Evolutionary conservation across 352 stramenopile species (phyloP), one percentile per base, ranked within the genome.

Genomic region (Pythium sukuiense): DNA sequence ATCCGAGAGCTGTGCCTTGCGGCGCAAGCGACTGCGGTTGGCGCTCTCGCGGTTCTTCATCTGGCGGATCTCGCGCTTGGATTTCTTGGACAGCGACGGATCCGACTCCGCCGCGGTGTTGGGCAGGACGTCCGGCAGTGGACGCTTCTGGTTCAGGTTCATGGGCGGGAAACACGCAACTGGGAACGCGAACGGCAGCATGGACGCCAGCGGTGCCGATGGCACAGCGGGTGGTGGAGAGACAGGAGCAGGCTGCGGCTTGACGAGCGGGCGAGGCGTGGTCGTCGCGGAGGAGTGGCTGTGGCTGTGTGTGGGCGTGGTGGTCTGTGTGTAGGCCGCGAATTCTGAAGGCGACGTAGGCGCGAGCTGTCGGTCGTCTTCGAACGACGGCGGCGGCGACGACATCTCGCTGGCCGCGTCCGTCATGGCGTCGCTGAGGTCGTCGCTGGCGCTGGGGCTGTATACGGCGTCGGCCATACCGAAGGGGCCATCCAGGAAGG

Each of bases 21-120:
- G 79, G 6, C 82, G 81, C 52, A 90, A 52, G 26, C 85, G 83
- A 45, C 81, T 92, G 65, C 87, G 88, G 78, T 94, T 94, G 61
- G 85, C 85, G 59, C 85, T 94, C 60, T 94, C 85, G 43, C 85
- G 78, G 76, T 94, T 94, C 65, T 94, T 94, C 85, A 94, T 94
- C 68, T 92, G 79, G 2, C 85, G 83, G 53, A 92, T 91, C 66
- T 91, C 85, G 20, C 83, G 79, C 76, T 92, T 94, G 6, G 84
- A 89, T 27, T 89, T 89, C 61, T 90, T 91, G 27, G 69, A 48
- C 35, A 73, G 69, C 39, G 71, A 56, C 7, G 54, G 60, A 45
- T 76, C 72, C 11, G 63, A 26, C 1, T 69, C 30, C 0, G 61
- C 5, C 3, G 63, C 32, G 0, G 72, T 67, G 5, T 55, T 76